Base-by-base conservation (phyloP, 345 rosid genomes). In the Bruguiera sexangula region DNA sequence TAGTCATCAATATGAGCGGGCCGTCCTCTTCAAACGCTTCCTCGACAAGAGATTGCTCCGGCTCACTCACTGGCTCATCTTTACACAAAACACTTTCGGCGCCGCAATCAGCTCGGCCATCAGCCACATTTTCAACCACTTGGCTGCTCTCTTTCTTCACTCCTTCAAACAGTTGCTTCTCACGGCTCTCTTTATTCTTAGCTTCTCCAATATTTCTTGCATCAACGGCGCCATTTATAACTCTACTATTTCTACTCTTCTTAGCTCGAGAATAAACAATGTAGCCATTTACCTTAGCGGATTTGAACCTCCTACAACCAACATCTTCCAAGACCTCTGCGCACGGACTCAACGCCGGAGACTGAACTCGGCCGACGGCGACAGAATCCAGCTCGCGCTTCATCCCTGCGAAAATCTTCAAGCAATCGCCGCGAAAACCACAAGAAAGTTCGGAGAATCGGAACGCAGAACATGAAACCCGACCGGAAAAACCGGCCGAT, bases 221-320 rank as follows among this genome's bases (percentile, higher is more conserved):
- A 15, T 63, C 59, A 56, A 30, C 46, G 27, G 22, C 59, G 54
- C 26, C 52, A 16, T 18, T 60, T 10, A n/a, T 24, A 22, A 21
- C 52, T 22, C 46, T 6, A n/a, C 30, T 50, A 60, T 22, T 18
- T 60, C 39, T 66, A 50, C 21, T 59, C 71, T 59, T 73, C 37
- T 62, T 84, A 60, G 78, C 78, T 75, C 98, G 85, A 66, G 89
- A 83, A 63, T 93, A 93, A 58, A 93, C 98, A 62, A 89, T 85
- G 59, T 74, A 79, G 62, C 96, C 89, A 86, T 88, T 88, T 34
- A 86, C 89, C 68, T 85, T 74, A 65, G 82, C 79, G 71, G 77
- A 79, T 76, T 82, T 91, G 68, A 82, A 74, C 67, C 92, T 79
- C 85, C 89, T 89, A 75, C 76, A 76, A 20, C 85, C 66, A 68